These are phyloP conservation scores for Euphorbia corollata DNA, from an alignment of 441 rosid species.

Conservation along the genomic window DNA sequence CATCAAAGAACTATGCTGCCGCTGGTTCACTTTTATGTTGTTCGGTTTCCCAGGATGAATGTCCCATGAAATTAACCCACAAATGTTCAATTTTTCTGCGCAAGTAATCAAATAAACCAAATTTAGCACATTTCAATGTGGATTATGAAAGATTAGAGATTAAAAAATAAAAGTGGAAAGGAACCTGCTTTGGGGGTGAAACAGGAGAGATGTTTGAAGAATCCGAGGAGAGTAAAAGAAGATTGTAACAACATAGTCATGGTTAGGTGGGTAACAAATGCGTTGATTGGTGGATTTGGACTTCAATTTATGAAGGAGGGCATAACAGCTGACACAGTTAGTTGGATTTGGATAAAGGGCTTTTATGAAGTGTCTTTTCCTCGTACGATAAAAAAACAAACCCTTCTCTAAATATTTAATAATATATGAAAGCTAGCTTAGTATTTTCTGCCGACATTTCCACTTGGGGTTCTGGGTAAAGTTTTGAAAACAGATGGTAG, in stretches of 20 bases:
- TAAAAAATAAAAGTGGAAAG: neutral
- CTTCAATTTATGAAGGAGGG: neutral
- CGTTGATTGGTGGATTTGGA: conserved; percentile 4
- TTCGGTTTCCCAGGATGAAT: conserved; percentile 10
- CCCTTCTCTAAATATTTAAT: neutral
- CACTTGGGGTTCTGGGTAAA: conserved; percentile 1
- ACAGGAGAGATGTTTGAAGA: conserved; percentile 10
- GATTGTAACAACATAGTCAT: conserved; percentile 19
- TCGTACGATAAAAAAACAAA: neutral
- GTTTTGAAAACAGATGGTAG: conserved; percentile 35
- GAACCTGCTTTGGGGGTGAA: conserved; percentile 26
- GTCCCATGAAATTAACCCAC: conserved; percentile 12
- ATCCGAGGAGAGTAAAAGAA: conserved; percentile 12
- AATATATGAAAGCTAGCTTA: neutral
- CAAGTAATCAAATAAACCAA: neutral
- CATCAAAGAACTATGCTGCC: conserved; percentile 11
- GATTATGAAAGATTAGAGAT: no score
- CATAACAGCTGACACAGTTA: neutral
- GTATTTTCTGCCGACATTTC: neutral
- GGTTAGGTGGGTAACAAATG: neutral
- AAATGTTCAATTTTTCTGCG: conserved; percentile 25
- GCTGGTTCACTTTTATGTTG: conserved; percentile 5
- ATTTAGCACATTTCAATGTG: neutral
- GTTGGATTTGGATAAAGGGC: neutral
- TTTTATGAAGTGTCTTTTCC: neutral